Evolutionary conservation across 768 basidiomycete species (phyloP), one percentile per base, ranked within the genome.

Genomic region (Suillus bovinus): DNA sequence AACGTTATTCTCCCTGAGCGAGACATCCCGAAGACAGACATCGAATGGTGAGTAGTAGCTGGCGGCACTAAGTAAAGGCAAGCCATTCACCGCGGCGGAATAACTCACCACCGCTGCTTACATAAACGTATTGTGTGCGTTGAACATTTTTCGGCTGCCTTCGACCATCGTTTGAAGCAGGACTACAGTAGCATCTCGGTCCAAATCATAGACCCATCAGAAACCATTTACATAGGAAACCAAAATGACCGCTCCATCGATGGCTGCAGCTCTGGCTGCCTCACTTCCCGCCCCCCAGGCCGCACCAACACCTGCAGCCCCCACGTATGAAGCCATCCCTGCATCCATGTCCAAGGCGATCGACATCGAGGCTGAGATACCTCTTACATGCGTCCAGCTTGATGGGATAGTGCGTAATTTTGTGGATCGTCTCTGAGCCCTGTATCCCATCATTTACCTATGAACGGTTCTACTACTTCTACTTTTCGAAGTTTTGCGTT

Each of bases 201-300:
- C 24, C 24, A 20, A 27, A 17, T 39, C 54, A 14, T 27, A 56
- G 38, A 20, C 55, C 55, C 20, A 56, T 27, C 41, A 34, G 31
- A 58, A n/a, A 22, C 2, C 14, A 20, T 42, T 58, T 38, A 42
- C 31, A 34, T 41, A 42, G 36, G 24, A 36, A 42, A 60, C 44
- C n/a, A 66, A 65, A 59, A 88, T 89, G 86, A 84, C 84, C 56
- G 85, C 88, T 66, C 83, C 86, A 36, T 95, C 95, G 47, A 96
- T 97, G 93, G 95, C 95, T 56, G 93, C 93, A 73, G 87, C 94
- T 52, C 82, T 96, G 31, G 93, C 94, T 69, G 94, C 95, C 34
- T 88, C 90, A 29, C 78, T 91, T 33, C 90, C 92, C 53, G 62
- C 79, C 17, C 86, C 88, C 13, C 78, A 84, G 54, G 76, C 87